Evolutionary conservation across 1,284 basidiomycete genomes (phyloP).

Genomic region (Ustilago bromivora): DNA sequence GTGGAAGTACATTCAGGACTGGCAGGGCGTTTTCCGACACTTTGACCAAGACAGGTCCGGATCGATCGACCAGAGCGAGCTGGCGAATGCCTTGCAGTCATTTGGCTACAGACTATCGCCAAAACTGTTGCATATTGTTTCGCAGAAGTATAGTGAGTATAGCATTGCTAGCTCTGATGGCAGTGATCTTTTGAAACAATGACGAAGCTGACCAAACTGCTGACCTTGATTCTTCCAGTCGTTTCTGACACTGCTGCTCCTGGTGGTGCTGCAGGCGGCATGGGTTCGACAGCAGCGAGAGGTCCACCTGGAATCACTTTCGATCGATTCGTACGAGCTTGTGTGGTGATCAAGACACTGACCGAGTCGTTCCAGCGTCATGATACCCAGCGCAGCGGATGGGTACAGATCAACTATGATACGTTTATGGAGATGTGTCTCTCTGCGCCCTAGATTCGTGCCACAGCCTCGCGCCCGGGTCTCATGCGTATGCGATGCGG

Average conservation of each 20-base stretch:
- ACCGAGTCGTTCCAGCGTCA: conserved; percentile 60
- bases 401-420: conserved; percentile 56
- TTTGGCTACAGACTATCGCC: conserved; percentile 63
- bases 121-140: conserved; percentile 53
- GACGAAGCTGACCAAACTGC: conserved; percentile 21
- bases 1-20: conserved; percentile 64
- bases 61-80: conserved; percentile 55
- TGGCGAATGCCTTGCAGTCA: conserved; percentile 51
- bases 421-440: conserved; percentile 56
- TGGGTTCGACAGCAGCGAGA: conserved; percentile 22
- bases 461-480: background rate
- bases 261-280: conserved; percentile 34
- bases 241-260: conserved; percentile 22
- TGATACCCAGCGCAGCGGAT: conserved; percentile 45
- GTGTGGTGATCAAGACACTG: conserved; percentile 62
- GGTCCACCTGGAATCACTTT: conserved; percentile 46
- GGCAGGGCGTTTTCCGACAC: conserved; percentile 62
- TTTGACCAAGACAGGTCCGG: conserved; percentile 59
- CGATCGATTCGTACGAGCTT: conserved; percentile 58
- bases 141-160: conserved; percentile 63
- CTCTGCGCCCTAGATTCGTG: conserved; percentile 40
- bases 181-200: background rate
- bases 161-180: background rate
- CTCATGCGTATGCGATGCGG: too few species aligned
- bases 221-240: conserved; percentile 26